phyloP scores from a whole-genome alignment of 495 filamentous ascomycete genomes.

The Daldinia vernicosa region DNA sequence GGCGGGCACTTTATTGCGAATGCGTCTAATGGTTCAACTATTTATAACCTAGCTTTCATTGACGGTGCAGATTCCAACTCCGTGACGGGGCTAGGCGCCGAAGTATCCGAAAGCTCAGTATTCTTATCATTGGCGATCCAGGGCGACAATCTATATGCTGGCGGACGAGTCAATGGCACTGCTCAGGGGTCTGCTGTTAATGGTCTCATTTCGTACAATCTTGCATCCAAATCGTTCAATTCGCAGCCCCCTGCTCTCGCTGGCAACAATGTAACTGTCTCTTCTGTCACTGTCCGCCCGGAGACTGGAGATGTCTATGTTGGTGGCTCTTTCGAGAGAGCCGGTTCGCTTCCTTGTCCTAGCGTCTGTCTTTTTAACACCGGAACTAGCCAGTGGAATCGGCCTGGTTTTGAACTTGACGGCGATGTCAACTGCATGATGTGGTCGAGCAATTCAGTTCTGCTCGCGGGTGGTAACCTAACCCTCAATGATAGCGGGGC shows the following conservation, averaged over 20 bases:
- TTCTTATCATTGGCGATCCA: constrained; percentile 76
- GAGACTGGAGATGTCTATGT: constrained; percentile 80
- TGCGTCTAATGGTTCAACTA: constrained; percentile 70
- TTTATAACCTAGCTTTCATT: constrained; percentile 83
- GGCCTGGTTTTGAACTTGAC: constrained; percentile 71
- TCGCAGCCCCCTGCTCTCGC: constrained; percentile 75
- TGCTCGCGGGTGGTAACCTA: constrained; percentile 82
- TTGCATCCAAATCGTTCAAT: constrained; percentile 66
- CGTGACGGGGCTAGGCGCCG: constrained; percentile 75
- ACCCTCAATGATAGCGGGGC: constrained; percentile 66
- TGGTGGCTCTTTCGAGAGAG: constrained; percentile 80
- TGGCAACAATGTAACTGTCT: constrained; percentile 74
- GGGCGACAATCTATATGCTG: constrained; percentile 78
- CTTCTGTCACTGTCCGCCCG: constrained; percentile 74
- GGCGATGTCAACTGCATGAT: constrained; percentile 75
- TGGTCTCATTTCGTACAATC: constrained; percentile 83
- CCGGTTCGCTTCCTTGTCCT: constrained; percentile 83
- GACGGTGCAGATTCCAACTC: constrained; percentile 62
- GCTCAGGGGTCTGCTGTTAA: constrained; percentile 68
- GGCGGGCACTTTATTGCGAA: constrained; percentile 86
- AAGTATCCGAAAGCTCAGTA: constrained; percentile 73
- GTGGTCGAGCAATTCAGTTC: constrained; percentile 74
- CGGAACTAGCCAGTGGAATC: constrained; percentile 74
- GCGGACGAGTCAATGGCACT: constrained; percentile 78
- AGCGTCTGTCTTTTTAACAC: constrained; percentile 82